Conservation (phyloP, 768 basidiomycete species). For the Mycena pura region DNA sequence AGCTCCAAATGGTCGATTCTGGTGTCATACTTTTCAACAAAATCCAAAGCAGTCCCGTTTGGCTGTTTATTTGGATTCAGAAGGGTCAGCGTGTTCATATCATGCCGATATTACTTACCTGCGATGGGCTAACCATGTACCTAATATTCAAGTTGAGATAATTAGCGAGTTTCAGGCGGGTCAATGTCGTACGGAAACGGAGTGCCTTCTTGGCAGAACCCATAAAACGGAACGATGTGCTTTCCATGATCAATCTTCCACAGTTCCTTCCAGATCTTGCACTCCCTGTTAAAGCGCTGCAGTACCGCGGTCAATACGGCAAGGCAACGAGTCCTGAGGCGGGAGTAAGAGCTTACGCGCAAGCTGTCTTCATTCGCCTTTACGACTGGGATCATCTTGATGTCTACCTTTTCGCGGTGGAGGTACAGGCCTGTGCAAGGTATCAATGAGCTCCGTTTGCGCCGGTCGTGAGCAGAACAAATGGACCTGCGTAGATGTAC, state of each 20-base stretch:
- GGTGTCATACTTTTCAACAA: slow-evolving; percentile 47
- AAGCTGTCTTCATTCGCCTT: slow-evolving; percentile 52
- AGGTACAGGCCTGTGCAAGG: slow-evolving; percentile 51
- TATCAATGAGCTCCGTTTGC: too few relatives aligned
- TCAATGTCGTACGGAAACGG: slow-evolving; percentile 71
- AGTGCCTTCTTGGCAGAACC: slow-evolving; percentile 60
- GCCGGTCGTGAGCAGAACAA: neutral
- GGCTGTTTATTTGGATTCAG: slow-evolving; percentile 9
- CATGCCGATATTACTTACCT: slow-evolving; percentile 33
- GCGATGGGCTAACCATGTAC: slow-evolving; percentile 68
- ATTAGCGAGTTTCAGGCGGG: too few relatives aligned
- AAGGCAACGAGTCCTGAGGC: too few relatives aligned
- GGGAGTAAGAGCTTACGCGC: slow-evolving; percentile 49
- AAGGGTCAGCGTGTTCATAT: neutral
- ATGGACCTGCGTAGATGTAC: slow-evolving; percentile 26
- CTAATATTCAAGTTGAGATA: too few relatives aligned
- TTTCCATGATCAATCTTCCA: slow-evolving; percentile 59
- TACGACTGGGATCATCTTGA: slow-evolving; percentile 62
- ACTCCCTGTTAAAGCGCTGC: slow-evolving; percentile 61
- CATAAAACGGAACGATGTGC: slow-evolving; percentile 64
- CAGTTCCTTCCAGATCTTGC: slow-evolving; percentile 59
- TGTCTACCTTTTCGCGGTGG: slow-evolving; percentile 58
- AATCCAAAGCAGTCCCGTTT: slow-evolving; percentile 57
- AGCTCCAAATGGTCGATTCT: slow-evolving; percentile 49
- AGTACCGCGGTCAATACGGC: neutral